These are phyloP conservation scores for Amanita rimosa DNA, from an alignment of 768 basidiomycete genomes.

Conservation along the genomic window DNA sequence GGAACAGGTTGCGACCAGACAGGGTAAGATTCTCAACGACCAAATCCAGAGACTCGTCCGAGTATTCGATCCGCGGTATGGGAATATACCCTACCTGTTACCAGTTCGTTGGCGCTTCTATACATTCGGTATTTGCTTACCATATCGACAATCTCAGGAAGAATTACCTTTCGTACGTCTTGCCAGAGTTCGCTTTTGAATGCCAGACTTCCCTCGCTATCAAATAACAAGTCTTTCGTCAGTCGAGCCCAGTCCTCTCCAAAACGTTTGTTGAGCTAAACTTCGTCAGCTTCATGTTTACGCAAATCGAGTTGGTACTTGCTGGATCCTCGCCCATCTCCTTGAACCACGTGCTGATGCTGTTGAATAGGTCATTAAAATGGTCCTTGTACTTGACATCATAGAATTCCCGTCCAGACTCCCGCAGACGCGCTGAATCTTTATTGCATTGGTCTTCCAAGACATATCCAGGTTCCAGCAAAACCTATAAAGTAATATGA, in stretches of 20 bases:
- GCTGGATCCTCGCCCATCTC: conserved; percentile 77
- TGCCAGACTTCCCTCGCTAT: conserved; percentile 68
- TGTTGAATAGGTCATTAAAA: conserved; percentile 71
- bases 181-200: conserved; percentile 88
- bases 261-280: conserved; percentile 56
- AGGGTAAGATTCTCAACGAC: conserved; percentile 91
- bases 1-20: conserved; percentile 83
- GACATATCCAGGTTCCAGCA: conserved; percentile 79
- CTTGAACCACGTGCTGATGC: conserved; percentile 67
- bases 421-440: conserved; percentile 51
- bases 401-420: conserved; percentile 71
- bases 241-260: conserved; percentile 77
- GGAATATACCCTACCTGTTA: conserved; percentile 66
- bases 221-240: conserved; percentile 76
- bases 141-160: conserved; percentile 69
- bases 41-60: conserved; percentile 75
- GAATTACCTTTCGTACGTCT: conserved; percentile 74
- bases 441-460: conserved; percentile 66
- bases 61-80: conserved; percentile 91
- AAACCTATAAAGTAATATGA: conserved; percentile 26
- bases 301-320: conserved; percentile 8
- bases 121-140: conserved; percentile 23
- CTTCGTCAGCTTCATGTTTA: neutral
- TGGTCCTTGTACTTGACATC: conserved; percentile 53
- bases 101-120: neutral